phyloP scores from a whole-genome alignment of 2,329 filamentous ascomycete species.

The Trichophyton rubrum region DNA sequence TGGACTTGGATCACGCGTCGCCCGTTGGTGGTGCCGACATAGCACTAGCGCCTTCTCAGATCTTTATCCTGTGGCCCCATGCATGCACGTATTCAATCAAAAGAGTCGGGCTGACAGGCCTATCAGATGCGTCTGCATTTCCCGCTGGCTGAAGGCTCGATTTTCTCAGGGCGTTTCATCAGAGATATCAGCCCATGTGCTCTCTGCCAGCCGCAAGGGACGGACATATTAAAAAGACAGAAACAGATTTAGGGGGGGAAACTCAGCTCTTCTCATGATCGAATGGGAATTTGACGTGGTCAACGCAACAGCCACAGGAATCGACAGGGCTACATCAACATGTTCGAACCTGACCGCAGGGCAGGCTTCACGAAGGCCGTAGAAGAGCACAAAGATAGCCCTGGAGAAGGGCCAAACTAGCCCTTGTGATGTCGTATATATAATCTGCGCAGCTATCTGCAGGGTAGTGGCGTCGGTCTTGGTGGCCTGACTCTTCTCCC shows the following conservation, averaged over 20 bases:
- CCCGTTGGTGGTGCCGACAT: neutral
- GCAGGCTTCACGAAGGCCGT: neutral
- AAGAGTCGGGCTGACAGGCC: neutral
- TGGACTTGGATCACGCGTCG: neutral
- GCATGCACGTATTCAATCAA: neutral
- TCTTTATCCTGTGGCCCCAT: slow-evolving; percentile 3
- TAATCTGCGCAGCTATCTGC: neutral
- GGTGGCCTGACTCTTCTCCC: neutral
- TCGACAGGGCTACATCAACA: no score
- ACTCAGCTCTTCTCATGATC: neutral
- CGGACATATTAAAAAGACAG: neutral
- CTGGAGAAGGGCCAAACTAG: neutral
- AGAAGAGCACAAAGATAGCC: neutral
- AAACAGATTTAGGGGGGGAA: neutral
- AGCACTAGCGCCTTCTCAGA: neutral
- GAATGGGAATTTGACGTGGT: slow-evolving; percentile 3
- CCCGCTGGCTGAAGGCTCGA: neutral
- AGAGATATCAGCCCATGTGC: neutral
- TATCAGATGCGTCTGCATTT: neutral
- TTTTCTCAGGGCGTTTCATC: neutral
- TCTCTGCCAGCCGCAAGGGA: neutral
- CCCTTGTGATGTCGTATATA: neutral
- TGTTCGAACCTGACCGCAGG: neutral
- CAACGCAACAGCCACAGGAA: neutral
- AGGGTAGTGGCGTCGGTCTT: neutral